phyloP scores from a whole-genome alignment of 2,329 filamentous ascomycete genomes.

The Scedosporium boydii region DNA sequence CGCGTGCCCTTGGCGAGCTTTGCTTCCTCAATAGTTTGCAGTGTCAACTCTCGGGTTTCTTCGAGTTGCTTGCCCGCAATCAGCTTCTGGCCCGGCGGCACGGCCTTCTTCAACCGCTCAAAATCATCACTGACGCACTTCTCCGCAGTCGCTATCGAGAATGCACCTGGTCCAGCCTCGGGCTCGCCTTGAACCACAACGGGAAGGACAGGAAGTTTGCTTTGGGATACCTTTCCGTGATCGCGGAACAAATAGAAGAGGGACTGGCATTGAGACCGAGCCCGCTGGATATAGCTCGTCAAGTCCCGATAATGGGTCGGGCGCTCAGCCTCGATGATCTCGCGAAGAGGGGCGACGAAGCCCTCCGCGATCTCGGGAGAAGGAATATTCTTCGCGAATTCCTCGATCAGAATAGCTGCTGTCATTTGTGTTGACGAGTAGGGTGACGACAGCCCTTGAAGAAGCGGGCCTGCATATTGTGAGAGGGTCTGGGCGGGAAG shows the following conservation, averaged over 20 bases:
- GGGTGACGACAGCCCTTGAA: conserved; percentile 59
- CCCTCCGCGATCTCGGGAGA: conserved; percentile 37
- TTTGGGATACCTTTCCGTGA: conserved; percentile 68
- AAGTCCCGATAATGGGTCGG: conserved; percentile 82
- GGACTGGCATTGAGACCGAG: conserved; percentile 83
- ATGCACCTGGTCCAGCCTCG: conserved; percentile 85
- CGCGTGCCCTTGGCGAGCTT: conserved; percentile 68
- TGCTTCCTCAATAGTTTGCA: conserved; percentile 69
- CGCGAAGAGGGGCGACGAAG: conserved; percentile 57
- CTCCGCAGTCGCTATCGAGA: conserved; percentile 79
- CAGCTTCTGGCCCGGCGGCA: conserved; percentile 79
- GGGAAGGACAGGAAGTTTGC: conserved; percentile 69
- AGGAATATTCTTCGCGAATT: conserved; percentile 58
- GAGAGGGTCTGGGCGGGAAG: conserved; percentile 57
- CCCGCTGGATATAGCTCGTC: conserved; percentile 79
- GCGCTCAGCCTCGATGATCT: conserved; percentile 71
- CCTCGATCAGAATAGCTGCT: conserved; percentile 75
- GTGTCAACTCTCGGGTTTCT: conserved; percentile 63
- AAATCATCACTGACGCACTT: conserved; percentile 80
- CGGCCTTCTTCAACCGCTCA: conserved; percentile 76
- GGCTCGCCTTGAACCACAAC: conserved; percentile 90
- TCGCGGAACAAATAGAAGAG: conserved; percentile 87
- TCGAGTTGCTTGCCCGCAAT: conserved; percentile 71
- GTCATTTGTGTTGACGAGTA: conserved; percentile 82
- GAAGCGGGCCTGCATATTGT: conserved; percentile 54